These are phyloP conservation scores for Acacia pycnantha DNA, from an alignment of 331 rosid species.

Conservation along the genomic window DNA sequence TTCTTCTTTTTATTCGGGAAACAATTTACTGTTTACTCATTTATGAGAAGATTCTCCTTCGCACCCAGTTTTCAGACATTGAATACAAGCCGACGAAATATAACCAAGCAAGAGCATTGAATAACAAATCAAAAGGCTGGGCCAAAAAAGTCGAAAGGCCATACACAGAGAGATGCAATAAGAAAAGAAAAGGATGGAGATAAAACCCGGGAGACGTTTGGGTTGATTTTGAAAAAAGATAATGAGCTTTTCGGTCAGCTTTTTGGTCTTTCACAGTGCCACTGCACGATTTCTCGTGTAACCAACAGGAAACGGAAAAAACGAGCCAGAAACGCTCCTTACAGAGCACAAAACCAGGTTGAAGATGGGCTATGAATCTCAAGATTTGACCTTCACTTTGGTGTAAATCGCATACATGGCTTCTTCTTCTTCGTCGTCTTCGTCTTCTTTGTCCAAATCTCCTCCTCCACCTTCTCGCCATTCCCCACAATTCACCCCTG, in stretches of 20 bases:
- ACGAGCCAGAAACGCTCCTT: neutral
- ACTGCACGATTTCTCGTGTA: neutral
- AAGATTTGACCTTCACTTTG: neutral
- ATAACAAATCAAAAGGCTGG: neutral
- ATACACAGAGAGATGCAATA: neutral
- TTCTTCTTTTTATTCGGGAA: neutral
- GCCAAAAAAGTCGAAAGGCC: neutral
- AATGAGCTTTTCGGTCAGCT: neutral
- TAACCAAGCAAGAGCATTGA: neutral
- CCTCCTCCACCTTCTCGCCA: conserved; percentile 47
- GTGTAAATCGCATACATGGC: conserved; percentile 41
- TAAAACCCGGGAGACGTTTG: neutral
- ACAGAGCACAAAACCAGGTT: neutral
- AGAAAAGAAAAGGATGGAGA: neutral
- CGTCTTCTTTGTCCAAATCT: conserved; percentile 48
- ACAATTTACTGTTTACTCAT: neutral
- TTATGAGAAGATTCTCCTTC: neutral
- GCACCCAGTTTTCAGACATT: neutral
- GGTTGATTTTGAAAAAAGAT: neutral
- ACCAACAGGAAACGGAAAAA: neutral
- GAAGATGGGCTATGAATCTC: neutral
- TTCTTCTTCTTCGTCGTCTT: conserved; percentile 12
- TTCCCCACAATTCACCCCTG: conserved; percentile 70
- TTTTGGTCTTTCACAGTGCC: neutral
- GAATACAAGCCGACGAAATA: neutral